Percentiles rank a stretch among this genome's conserved stretches.
Evolutionary conservation across 768 basidiomycete species (phyloP).

Genomic region (Pulveroboletus sp.): DNA sequence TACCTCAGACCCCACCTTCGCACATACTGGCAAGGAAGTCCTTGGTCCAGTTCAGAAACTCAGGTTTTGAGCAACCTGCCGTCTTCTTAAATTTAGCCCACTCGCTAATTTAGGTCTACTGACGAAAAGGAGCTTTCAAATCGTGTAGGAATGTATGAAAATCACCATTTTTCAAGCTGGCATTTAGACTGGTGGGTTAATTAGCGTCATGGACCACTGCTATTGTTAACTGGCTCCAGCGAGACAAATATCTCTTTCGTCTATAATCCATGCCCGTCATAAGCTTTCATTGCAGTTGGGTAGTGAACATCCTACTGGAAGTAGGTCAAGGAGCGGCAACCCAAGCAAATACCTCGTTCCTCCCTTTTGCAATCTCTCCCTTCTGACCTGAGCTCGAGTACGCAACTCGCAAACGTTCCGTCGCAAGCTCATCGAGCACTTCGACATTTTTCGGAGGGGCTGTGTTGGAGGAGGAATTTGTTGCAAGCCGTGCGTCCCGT

Average conservation of each 20-base stretch:
- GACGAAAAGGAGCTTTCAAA: not conserved
- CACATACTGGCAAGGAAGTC: not conserved
- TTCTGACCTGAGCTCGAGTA: conserved; percentile 46
- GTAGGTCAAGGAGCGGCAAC: conserved; percentile 27
- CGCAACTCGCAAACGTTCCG: conserved; percentile 59
- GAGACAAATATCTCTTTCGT: not conserved
- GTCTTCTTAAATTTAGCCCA: not conserved
- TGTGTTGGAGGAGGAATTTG: conserved; percentile 55
- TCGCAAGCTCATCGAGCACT: conserved; percentile 65
- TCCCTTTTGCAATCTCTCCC: conserved; percentile 36
- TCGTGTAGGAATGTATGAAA: not conserved
- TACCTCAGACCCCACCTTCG: not conserved
- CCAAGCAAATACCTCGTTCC: conserved; percentile 44
- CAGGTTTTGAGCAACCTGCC: not conserved
- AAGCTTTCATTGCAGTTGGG: not conserved
- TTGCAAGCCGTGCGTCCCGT: conserved; percentile 33
- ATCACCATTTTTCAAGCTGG: not conserved
- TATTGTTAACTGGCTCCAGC: not conserved
- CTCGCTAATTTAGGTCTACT: not conserved
- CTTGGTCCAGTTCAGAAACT: not conserved
- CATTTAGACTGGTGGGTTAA: not conserved
- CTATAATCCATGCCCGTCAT: not conserved
- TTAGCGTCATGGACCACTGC: not conserved
- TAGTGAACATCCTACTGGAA: not conserved
- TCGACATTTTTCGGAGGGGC: conserved; percentile 48